Conservation (phyloP, 768 basidiomycete species). For the Pilatotrama ljubarskyi region DNA sequence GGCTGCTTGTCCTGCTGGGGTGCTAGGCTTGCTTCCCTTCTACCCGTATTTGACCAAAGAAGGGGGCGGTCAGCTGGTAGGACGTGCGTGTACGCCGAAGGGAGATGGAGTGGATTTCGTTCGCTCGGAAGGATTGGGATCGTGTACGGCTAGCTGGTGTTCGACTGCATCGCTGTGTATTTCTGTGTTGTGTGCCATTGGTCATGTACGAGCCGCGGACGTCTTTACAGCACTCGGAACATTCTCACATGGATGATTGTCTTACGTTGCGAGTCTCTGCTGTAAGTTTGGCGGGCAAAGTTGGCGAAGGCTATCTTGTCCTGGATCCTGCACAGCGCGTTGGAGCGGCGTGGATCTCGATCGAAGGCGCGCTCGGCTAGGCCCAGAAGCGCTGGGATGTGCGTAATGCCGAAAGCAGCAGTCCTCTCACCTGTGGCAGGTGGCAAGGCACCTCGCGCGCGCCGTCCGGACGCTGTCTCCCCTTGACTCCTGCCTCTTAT, state of each 20-base stretch:
- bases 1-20: background rate
- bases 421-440: background rate
- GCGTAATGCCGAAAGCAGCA: conserved; percentile 5
- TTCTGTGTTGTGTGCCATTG: conserved; percentile 24
- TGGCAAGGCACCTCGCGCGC: conserved; percentile 3
- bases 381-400: background rate
- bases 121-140: background rate
- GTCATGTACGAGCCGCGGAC: conserved; percentile 4
- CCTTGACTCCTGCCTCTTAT: background rate
- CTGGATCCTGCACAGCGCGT: background rate
- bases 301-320: too few relatives aligned
- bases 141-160: conserved; percentile 13
- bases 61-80: background rate
- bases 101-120: background rate
- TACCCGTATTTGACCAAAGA: background rate
- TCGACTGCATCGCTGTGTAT: conserved; percentile 19
- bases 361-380: background rate
- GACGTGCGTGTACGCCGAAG: background rate
- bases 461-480: background rate
- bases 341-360: conserved; percentile 1
- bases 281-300: background rate
- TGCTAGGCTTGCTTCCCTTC: background rate
- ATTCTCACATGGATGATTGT: background rate
- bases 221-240: background rate
- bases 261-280: background rate